Percentiles rank a stretch among this genome's conserved stretches.
These are phyloP conservation scores for Xylariaceae sp. DNA, from an alignment of 2,329 filamentous ascomycete genomes.

Conservation along the genomic window DNA sequence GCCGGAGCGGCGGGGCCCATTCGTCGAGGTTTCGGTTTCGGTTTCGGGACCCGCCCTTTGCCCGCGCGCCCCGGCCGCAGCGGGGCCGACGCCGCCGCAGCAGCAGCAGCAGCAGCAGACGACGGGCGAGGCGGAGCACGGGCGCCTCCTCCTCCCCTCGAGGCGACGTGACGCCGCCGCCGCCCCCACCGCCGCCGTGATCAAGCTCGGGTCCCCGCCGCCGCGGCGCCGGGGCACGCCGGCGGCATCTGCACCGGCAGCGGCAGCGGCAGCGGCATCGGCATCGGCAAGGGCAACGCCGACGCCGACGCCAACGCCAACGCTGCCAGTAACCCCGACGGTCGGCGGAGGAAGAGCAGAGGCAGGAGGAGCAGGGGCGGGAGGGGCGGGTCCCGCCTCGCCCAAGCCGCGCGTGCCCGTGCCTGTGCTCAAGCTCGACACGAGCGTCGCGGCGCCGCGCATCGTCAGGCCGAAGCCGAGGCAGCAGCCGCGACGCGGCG, in stretches of 20 bases:
- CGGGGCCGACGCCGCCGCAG: not conserved
- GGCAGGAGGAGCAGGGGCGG: too few relatives aligned
- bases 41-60: too few relatives aligned
- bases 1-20: conserved; percentile 34
- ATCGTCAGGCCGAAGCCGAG: conserved; percentile 16
- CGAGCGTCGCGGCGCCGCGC: conserved; percentile 15
- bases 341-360: too few relatives aligned
- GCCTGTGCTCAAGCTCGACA: conserved; percentile 20
- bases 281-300: not conserved
- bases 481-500: too few relatives aligned
- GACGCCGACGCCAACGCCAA: not conserved
- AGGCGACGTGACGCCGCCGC: conserved; percentile 8
- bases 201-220: conserved; percentile 11
- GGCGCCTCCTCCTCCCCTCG: not conserved
- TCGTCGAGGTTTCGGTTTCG: conserved; percentile 31
- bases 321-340: too few relatives aligned
- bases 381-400: too few relatives aligned
- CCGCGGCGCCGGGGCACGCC: conserved; percentile 1
- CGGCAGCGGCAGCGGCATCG: not conserved
- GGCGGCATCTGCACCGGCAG: too few relatives aligned
- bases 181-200: not conserved
- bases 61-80: not conserved
- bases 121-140: not conserved
- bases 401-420: conserved; percentile 14
- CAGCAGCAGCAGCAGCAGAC: not conserved